Evolutionary conservation across 2,329 filamentous ascomycete species (phyloP).

Genomic region (Phialophora chinensis): DNA sequence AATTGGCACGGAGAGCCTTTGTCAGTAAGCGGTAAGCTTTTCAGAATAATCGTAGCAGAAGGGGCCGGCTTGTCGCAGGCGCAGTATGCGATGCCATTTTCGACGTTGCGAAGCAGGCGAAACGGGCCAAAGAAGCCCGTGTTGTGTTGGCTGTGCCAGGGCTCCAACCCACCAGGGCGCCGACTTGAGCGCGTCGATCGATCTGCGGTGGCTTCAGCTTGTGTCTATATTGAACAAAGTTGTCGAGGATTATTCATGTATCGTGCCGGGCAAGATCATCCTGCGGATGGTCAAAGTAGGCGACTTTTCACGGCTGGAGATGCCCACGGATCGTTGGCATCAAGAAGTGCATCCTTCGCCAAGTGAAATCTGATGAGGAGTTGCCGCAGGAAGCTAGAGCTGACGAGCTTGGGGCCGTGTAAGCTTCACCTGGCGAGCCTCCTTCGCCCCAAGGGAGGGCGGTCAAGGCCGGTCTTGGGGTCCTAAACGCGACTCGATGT

Average conservation of each 20-base stretch:
- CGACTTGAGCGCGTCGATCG: not conserved
- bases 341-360: constrained; percentile 2
- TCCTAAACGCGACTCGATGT: not conserved
- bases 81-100: constrained; percentile 10
- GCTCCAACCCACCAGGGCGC: not conserved
- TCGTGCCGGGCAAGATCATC: constrained; percentile 1
- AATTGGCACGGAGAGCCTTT: constrained; percentile 5
- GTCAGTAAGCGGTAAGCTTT: constrained; percentile 19
- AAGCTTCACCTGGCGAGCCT: constrained; percentile 11
- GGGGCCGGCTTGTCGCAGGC: constrained; percentile 15
- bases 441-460: not conserved
- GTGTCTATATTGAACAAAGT: not conserved
- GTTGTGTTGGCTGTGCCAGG: constrained; percentile 14
- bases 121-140: constrained; percentile 9
- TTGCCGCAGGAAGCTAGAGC: constrained; percentile 15
- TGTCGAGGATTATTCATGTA: not conserved
- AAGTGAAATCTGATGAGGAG: not conserved
- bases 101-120: constrained; percentile 4
- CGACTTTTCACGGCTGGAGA: constrained; percentile 3
- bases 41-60: constrained; percentile 21
- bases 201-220: not conserved
- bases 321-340: constrained; percentile 6
- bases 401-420: constrained; percentile 20
- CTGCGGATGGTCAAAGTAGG: not conserved
- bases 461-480: constrained; percentile 3